Conservation (phyloP, 441 rosid species). For the Adansonia rubrostipa region DNA sequence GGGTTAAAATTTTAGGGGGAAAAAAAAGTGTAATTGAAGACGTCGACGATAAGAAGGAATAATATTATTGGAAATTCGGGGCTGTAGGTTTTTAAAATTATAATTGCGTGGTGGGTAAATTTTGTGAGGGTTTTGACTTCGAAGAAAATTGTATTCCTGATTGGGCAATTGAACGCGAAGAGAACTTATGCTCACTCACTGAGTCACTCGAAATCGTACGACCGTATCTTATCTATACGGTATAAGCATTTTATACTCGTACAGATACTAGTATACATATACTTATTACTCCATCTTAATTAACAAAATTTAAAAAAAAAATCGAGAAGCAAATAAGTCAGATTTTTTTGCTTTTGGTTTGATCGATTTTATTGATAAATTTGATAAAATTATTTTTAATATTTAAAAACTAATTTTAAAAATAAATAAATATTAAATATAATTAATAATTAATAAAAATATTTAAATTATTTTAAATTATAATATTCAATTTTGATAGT, state of each 20-base stretch:
- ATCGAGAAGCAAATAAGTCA: too few species aligned
- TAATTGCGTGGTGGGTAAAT: not conserved
- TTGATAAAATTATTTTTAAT: too few species aligned
- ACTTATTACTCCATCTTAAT: too few species aligned
- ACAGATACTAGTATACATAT: too few species aligned
- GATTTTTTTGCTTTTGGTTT: too few species aligned
- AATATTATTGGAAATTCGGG: not conserved
- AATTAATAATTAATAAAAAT: too few species aligned
- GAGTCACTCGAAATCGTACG: not conserved
- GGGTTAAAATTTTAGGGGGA: not conserved
- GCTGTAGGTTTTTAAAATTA: not conserved
- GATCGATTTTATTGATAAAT: too few species aligned
- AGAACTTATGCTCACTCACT: not conserved
- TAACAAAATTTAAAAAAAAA: too few species aligned
- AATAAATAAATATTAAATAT: too few species aligned
- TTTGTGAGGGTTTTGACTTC: not conserved
- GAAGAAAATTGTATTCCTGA: not conserved
- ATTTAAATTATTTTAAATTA: too few species aligned
- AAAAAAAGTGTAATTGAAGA: not conserved
- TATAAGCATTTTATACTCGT: not conserved
- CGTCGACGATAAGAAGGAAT: not conserved
- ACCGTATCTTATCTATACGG: not conserved
- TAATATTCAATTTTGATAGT: too few species aligned
- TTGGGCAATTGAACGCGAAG: not conserved
- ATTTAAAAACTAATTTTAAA: too few species aligned